Evolutionary conservation across 2,329 filamentous ascomycete species (phyloP), one percentile per base, ranked within the genome.

Genomic region (Falciphora oryzae): DNA sequence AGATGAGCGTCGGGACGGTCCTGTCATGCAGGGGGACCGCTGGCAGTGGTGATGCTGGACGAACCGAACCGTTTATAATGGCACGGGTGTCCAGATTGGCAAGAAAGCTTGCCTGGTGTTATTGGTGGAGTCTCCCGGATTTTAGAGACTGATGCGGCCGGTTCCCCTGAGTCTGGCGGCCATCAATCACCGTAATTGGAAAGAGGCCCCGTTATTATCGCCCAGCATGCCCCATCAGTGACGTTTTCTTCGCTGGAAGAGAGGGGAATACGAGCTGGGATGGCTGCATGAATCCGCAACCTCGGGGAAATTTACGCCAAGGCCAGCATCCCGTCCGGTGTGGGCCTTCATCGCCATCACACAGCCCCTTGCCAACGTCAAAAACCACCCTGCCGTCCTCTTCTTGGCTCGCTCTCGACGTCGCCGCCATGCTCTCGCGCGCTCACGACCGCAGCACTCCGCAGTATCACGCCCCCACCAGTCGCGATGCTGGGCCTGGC

Each of bases 401-500:
- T 22, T 16, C 38, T 7, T 7, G 44, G 44, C 22, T 7, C 1
- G 44, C 18, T n/a, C n/a, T n/a, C 44, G 11, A 10, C 44, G 18
- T n/a, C 22, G 22, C 22, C 44, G 44, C 44, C 44, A 53, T 53
- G 44, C 44, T n/a, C 44, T n/a, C 44, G 4, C 22, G 44, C 7
- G 18, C 7, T n/a, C 44, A 16, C 44, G 4, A n/a, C 44, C 22
- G 44, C 44, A 10, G 44, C 44, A 53, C 18, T 11, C 44, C 6
- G 44, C 44, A 61, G 27, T 13, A 25, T 27, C 59, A 38, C 27
- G 14, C 29, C 22, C 14, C 38, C 22, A 25, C 22, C 32, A 61
- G 59, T 61, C 59, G 27, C 25, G n/a, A 61, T 61, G 59, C 28
- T 61, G 59, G 59, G 29, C 11, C 31, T 61, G 22, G 59, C 29